Base-by-base conservation (phyloP, 805 yeast species). In the Spathaspora passalidarum region DNA sequence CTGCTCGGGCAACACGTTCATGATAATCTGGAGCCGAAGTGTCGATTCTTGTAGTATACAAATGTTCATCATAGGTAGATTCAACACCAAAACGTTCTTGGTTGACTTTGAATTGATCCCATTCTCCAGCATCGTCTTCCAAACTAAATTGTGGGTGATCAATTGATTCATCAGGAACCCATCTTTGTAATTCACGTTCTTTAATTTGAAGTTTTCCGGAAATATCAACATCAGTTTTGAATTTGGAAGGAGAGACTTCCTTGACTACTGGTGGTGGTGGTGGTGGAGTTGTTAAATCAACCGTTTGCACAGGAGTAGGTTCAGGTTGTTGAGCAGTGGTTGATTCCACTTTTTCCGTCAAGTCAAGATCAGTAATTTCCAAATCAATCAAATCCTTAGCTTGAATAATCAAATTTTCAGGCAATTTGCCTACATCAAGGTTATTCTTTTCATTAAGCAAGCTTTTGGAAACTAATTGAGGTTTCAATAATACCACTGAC, bases 101-200 rank as follows among this genome's bases (percentile, higher is more conserved):
- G 65, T 94, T 94, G n/a, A 81, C 92, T 44, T 87, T 86, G 66
- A 94, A 94, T 69, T 94, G 99, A 67, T 94, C 97, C 98, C 98
- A 94, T 8, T 61, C 59, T 13, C 65, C 68, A 25, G 47, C 43
- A 18, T 59, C 62, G 32, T 73, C 78, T 13, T 74, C 79, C 21
- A 79, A 62, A 0, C 63, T 38, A 35, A 67, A 48, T 16, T 38
- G 42, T 3, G 51, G 52, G 11, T 47, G 48, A 38, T 48, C 60
- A 16, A 60, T 57, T 32, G 52, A 62, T 23, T 61, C 58, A 43
- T 86, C 95, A 4, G 96, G 96, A 17, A 79, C 79, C 99, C 99
- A 92, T 56, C 73, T 77, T 65, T 86, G 81, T 45, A 94, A 77
- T 56, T 84, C 90, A 49, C 96, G 79, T 63, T 87, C 94, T 49